These are phyloP conservation scores for Kodamaea nitidulidarum DNA, from an alignment of 805 yeast genomes.

Conservation along the genomic window DNA sequence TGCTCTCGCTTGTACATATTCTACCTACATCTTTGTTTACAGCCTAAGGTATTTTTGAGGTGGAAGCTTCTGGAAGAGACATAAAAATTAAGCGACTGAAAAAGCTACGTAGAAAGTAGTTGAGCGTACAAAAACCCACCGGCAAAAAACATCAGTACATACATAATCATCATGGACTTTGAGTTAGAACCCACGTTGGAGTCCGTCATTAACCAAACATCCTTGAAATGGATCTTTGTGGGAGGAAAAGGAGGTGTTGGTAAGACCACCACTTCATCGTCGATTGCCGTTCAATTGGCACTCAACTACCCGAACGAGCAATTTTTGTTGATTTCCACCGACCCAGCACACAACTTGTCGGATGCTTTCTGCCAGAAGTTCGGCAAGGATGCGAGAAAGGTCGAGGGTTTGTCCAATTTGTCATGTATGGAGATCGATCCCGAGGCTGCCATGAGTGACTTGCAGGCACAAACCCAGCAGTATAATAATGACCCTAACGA, in stretches of 20 bases:
- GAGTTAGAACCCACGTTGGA: conserved; percentile 69
- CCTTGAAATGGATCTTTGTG: conserved; percentile 92
- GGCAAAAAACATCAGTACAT: too few relatives aligned
- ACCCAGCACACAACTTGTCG: conserved; percentile 96
- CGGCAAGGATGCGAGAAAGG: conserved; percentile 93
- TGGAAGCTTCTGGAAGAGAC: not conserved
- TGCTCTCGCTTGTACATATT: too few relatives aligned
- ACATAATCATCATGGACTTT: conserved; percentile 48
- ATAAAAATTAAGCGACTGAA: too few relatives aligned
- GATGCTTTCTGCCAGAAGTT: conserved; percentile 99
- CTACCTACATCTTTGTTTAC: too few relatives aligned
- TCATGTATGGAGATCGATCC: conserved; percentile 99
- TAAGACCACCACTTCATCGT: conserved; percentile 94
- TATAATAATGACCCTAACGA: conserved; percentile 54
- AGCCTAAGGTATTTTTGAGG: too few relatives aligned
- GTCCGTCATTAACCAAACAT: conserved; percentile 57
- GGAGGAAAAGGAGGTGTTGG: conserved; percentile 99
- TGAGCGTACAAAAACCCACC: too few relatives aligned
- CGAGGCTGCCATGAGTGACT: conserved; percentile 85
- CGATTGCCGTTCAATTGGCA: conserved; percentile 92
- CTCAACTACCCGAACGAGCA: conserved; percentile 71
- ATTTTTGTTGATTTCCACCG: conserved; percentile 88
- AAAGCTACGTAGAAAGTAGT: not conserved
- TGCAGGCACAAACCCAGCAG: conserved; percentile 58
- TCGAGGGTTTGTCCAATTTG: conserved; percentile 81